A percentile compares a stretch with the other conserved stretches of the same genome.
phyloP scores from a whole-genome alignment of 2,329 filamentous ascomycete genomes.

The Fusarium camptoceras region DNA sequence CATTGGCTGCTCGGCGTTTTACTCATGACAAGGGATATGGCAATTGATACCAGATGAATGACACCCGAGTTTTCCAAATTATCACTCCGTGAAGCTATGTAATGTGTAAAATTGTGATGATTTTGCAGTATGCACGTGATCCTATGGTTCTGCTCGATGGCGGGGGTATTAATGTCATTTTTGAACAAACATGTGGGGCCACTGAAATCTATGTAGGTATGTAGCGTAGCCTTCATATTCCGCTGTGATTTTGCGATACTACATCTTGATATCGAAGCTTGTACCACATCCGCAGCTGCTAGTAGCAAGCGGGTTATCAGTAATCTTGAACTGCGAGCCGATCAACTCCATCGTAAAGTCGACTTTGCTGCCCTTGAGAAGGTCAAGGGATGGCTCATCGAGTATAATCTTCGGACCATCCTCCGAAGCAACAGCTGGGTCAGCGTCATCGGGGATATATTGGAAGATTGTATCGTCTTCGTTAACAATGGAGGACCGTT shows the following conservation, averaged over 20 bases:
- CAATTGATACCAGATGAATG: conserved; percentile 58
- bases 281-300: conserved; percentile 98
- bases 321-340: conserved; percentile 89
- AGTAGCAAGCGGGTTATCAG: conserved; percentile 89
- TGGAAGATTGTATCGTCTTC: conserved; percentile 93
- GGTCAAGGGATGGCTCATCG: conserved; percentile 85
- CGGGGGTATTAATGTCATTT: conserved; percentile 37
- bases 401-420: conserved; percentile 82
- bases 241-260: conserved; percentile 28
- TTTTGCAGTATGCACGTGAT: neutral
- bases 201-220: conserved; percentile 16
- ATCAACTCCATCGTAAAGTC: conserved; percentile 98
- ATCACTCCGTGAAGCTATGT: conserved; percentile 33
- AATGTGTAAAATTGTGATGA: neutral
- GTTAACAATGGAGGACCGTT: conserved; percentile 55
- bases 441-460: conserved; percentile 66
- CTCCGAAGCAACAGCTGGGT: conserved; percentile 44
- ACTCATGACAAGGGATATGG: conserved; percentile 54
- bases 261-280: conserved; percentile 92
- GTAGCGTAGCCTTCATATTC: conserved; percentile 2
- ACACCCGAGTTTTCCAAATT: conserved; percentile 53
- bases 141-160: neutral
- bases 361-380: conserved; percentile 92
- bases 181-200: conserved; percentile 17
- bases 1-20: conserved; percentile 57